These are phyloP conservation scores for Amanita thiersii DNA, from an alignment of 768 basidiomycete genomes.

Conservation along the genomic window DNA sequence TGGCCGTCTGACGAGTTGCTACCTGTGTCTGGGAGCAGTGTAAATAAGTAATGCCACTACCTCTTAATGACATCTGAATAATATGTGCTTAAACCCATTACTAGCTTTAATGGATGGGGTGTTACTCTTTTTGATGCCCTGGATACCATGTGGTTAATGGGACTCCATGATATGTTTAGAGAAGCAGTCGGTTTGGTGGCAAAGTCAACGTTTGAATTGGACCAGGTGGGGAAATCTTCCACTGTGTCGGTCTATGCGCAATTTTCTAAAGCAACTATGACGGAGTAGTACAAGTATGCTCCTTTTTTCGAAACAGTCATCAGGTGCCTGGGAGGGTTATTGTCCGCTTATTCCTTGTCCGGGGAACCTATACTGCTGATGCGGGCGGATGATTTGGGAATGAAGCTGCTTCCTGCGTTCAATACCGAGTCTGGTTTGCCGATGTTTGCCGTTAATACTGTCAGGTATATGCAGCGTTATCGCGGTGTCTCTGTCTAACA, in stretches of 20 bases:
- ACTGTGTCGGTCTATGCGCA: no score
- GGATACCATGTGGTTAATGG: slow-evolving; percentile 81
- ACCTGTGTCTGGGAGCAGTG: slow-evolving; percentile 38
- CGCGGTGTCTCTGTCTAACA: not conserved
- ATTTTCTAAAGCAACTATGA: no score
- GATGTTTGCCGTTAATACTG: slow-evolving; percentile 55
- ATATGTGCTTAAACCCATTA: no score
- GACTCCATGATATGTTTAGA: slow-evolving; percentile 53
- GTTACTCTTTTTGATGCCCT: slow-evolving; percentile 70
- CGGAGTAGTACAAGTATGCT: no score
- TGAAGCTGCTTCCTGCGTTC: slow-evolving; percentile 64
- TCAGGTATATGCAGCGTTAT: slow-evolving; percentile 27
- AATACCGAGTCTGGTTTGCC: slow-evolving; percentile 65
- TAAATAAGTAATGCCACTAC: slow-evolving; percentile 43
- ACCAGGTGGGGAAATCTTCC: slow-evolving; percentile 23
- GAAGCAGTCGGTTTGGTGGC: slow-evolving; percentile 47
- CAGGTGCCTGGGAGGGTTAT: slow-evolving; percentile 75
- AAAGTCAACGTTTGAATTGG: slow-evolving; percentile 35
- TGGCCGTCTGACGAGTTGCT: slow-evolving; percentile 49
- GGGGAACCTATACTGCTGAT: slow-evolving; percentile 51
- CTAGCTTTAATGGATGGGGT: slow-evolving; percentile 70
- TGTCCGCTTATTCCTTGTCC: slow-evolving; percentile 74
- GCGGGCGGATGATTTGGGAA: slow-evolving; percentile 68
- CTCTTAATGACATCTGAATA: not conserved
- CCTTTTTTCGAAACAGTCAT: slow-evolving; percentile 80